A percentile compares a stretch with the other conserved stretches of the same genome.
phyloP scores from a whole-genome alignment of 306 rosid species.

The Senna siamea region DNA sequence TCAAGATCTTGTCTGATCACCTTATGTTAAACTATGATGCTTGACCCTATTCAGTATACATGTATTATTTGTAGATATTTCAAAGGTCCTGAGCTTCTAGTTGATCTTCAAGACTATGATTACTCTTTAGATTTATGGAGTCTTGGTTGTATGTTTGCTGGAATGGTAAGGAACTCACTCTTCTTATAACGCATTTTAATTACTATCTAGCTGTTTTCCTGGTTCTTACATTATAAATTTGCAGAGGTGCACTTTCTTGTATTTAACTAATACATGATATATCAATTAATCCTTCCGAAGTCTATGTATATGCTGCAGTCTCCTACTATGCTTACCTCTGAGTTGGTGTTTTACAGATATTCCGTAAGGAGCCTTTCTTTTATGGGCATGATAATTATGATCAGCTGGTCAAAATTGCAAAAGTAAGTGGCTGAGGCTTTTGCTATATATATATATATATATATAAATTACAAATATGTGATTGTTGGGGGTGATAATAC shows the following conservation, averaged over 20 bases:
- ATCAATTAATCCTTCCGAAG: slow-evolving; percentile 26
- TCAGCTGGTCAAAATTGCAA: slow-evolving; percentile 92
- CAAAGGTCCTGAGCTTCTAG: slow-evolving; percentile 97
- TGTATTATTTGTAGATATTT: slow-evolving; percentile 68
- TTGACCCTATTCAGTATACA: slow-evolving; percentile 4
- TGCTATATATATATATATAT: too few species aligned
- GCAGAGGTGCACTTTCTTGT: slow-evolving; percentile 1
- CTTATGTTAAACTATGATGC: neutral
- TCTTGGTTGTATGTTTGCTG: slow-evolving; percentile 96
- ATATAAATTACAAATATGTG: too few species aligned
- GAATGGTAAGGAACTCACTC: slow-evolving; percentile 69
- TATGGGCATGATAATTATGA: slow-evolving; percentile 93
- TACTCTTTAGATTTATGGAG: slow-evolving; percentile 93
- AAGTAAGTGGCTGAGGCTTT: slow-evolving; percentile 57
- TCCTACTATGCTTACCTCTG: slow-evolving; percentile 47
- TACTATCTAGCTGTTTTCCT: neutral
- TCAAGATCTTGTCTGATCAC: neutral
- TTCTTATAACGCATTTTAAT: neutral
- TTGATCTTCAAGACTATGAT: slow-evolving; percentile 96
- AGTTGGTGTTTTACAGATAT: slow-evolving; percentile 67
- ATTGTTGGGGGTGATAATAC: too few species aligned
- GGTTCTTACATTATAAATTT: slow-evolving; percentile 11
- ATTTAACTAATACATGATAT: slow-evolving; percentile 11
- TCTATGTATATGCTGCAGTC: slow-evolving; percentile 31
- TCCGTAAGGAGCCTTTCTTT: slow-evolving; percentile 97